These are phyloP conservation scores for Rhizopus stolonifer DNA, from an alignment of 371 early-diverging fungal species.

Conservation along the genomic window DNA sequence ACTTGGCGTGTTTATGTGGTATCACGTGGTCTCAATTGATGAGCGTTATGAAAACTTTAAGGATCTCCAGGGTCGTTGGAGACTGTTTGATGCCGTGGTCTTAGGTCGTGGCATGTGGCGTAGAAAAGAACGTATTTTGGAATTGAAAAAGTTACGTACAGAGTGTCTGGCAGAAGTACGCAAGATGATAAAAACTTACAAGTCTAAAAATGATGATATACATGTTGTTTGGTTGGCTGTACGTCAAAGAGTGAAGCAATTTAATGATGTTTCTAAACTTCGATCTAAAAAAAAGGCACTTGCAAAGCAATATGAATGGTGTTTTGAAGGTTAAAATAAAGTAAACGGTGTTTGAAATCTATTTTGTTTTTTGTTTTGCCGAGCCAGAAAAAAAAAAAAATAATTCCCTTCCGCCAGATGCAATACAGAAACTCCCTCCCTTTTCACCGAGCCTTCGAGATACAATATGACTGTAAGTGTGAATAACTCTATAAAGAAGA, in stretches of 20 bases:
- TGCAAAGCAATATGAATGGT: conserved; percentile 47
- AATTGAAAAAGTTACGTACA: conserved; percentile 37
- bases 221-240: conserved; percentile 38
- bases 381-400: too few species aligned
- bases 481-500: background rate
- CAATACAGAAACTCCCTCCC: conserved; percentile 16
- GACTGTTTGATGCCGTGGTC: conserved; percentile 52
- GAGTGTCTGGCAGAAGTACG: conserved; percentile 31
- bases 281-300: conserved; percentile 32
- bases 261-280: conserved; percentile 29
- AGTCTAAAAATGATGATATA: conserved; percentile 32
- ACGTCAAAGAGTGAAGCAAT: conserved; percentile 32
- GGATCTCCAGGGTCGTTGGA: conserved; percentile 49
- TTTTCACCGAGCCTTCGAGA: conserved; percentile 38
- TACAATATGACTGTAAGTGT: conserved; percentile 43
- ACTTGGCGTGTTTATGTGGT: conserved; percentile 44
- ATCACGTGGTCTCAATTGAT: conserved; percentile 50
- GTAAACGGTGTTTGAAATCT: background rate
- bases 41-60: conserved; percentile 49
- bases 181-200: conserved; percentile 33
- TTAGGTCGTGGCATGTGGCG: conserved; percentile 50
- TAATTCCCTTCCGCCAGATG: too few species aligned
- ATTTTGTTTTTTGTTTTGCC: background rate
- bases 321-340: background rate
- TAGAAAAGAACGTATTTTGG: conserved; percentile 30